Evolutionary conservation across 1,139 yeast genomes (phyloP).

Genomic region (Saccharomyces pastorianus): DNA sequence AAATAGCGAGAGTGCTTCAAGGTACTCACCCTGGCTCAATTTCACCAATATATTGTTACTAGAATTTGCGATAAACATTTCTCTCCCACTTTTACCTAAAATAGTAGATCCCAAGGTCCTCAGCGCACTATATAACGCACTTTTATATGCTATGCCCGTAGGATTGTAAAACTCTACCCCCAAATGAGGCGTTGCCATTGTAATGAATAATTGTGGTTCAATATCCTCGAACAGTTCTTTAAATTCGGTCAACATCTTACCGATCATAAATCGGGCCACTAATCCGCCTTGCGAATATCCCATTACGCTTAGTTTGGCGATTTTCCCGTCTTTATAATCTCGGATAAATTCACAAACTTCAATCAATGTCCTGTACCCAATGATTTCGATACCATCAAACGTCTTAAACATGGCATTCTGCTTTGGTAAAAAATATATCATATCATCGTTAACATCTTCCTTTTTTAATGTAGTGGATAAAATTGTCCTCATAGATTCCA

Average conservation of each 20-base stretch:
- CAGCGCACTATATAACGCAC: conserved; percentile 40
- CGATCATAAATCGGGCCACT: conserved; percentile 58
- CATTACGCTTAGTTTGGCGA: conserved; percentile 39
- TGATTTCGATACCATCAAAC: conserved; percentile 71
- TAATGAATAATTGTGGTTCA: conserved; percentile 58
- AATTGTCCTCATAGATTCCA: conserved; percentile 51
- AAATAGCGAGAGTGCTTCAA: conserved; percentile 50
- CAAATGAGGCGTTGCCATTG: conserved; percentile 88
- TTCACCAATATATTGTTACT: conserved; percentile 39
- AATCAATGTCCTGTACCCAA: conserved; percentile 59
- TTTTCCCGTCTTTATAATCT: conserved; percentile 34
- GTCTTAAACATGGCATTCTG: conserved; percentile 71
- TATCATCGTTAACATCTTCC: conserved; percentile 35
- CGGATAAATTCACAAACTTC: conserved; percentile 50
- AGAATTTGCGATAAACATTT: conserved; percentile 50
- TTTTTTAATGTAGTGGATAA: conserved; percentile 38
- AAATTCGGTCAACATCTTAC: conserved; percentile 34
- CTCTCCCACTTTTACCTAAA: conserved; percentile 68
- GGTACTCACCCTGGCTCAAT: conserved; percentile 46
- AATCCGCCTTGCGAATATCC: conserved; percentile 53
- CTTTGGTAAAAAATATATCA: conserved; percentile 56
- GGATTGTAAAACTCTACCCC: conserved; percentile 49
- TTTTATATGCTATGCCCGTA: conserved; percentile 15
- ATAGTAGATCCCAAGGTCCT: conserved; percentile 54
- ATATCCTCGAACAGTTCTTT: conserved; percentile 51